A percentile compares a stretch with the other conserved stretches of the same genome.
phyloP scores from a whole-genome alignment of 352 stramenopile species.

The Globisporangium spinosum region DNA sequence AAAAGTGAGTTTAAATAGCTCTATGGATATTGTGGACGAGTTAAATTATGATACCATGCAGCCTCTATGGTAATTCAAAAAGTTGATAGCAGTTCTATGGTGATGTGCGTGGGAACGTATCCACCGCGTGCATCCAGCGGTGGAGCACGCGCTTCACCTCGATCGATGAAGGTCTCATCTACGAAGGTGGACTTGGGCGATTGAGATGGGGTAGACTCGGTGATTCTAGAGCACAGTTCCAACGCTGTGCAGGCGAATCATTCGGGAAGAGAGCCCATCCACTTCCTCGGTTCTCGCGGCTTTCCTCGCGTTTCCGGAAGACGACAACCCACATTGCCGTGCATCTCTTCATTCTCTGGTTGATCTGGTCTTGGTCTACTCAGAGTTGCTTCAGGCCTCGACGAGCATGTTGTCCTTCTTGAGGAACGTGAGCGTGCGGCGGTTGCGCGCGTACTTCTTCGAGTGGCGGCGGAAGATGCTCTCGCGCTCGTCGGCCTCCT shows the following conservation, averaged over 20 bases:
- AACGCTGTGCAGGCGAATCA: conserved; percentile 4
- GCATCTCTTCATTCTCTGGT: not conserved
- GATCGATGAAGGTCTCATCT: not conserved
- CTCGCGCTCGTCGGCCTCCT: conserved; percentile 38
- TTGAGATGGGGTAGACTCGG: not conserved
- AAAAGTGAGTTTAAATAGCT: conserved; percentile 10
- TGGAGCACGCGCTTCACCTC: not conserved
- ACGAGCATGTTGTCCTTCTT: conserved; percentile 34
- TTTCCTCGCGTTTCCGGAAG: not conserved
- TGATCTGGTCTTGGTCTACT: not conserved
- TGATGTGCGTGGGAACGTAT: not conserved
- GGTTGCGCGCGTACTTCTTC: conserved; percentile 60
- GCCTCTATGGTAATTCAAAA: conserved; percentile 11
- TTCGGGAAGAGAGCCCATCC: not conserved
- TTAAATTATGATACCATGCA: conserved; percentile 17
- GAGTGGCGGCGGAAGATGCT: conserved; percentile 46
- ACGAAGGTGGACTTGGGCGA: not conserved
- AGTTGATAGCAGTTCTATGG: conserved; percentile 6
- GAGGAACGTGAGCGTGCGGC: conserved; percentile 46
- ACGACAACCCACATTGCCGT: not conserved
- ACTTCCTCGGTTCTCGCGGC: not conserved
- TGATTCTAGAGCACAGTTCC: conserved; percentile 10
- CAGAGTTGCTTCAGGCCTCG: not conserved
- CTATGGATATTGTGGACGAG: conserved; percentile 5
- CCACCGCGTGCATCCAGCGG: not conserved